Base-by-base conservation (phyloP, 2,329 filamentous ascomycete species). In the Pseudogymnoascus destructans region DNA sequence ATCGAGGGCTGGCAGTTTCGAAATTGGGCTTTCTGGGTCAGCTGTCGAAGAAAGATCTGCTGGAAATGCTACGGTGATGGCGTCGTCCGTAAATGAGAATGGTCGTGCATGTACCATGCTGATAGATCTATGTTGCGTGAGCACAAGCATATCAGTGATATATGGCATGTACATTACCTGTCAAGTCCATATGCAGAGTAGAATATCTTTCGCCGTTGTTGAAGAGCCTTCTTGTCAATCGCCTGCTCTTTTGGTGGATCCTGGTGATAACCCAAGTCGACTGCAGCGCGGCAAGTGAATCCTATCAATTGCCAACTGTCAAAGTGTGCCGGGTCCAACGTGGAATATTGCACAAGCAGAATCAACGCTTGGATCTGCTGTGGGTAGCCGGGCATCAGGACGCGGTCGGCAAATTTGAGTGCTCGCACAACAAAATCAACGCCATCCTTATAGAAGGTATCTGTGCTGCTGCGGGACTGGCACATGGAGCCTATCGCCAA, bases 251-350 rank as follows among this genome's bases (percentile, higher is more conserved):
- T 77, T 0, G 87, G 85, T 2, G 90, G 89, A 64, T 97, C 92
- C 72, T 96, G 92, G 70, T 97, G 93, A 59, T 95, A 84, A 6
- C 93, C 93, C 27, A 96, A 74, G 72, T 98, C 93, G 19, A 96
- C 80, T 67, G 92, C 84, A 5, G 90, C 88, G 59, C 92, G 82
- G 38, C 88, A 88, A 5, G 92, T 91, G 69, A 93, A 91, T 5
- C 92, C 93, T 59, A 96, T 87, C 61, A 96, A 73, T 63, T 93
- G 91, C 91, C 93, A 97, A 65, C 86, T 89, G 67, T 95, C 90
- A 67, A 95, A 96, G 68, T 95, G 89, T 40, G 85, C 81, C 1
- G 92, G 91, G 65, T 97, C 91, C 55, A 95, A 77, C 75, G 93
- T 87, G 2, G 92, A 85, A 70, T 95, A 97, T 65, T 95, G 84